Evolutionary conservation across 1,284 basidiomycete genomes (phyloP).

Genomic region (Anthracocystis walkeri): DNA sequence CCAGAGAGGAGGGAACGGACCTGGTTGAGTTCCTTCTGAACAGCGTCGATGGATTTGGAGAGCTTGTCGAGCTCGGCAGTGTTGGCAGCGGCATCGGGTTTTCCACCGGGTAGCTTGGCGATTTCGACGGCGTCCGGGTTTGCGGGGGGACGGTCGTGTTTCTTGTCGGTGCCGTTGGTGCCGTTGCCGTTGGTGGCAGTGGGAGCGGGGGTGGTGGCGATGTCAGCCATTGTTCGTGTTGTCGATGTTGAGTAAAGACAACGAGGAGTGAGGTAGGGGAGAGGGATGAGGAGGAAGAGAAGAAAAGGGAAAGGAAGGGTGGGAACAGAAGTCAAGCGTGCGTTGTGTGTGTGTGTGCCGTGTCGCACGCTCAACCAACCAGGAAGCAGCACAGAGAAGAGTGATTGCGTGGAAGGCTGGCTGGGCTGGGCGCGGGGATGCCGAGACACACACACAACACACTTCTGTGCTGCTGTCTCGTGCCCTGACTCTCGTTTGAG

Average conservation of each 20-base stretch:
- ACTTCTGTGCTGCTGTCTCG: not conserved
- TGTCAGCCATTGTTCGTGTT: constrained; percentile 41
- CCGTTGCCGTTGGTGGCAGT: constrained; percentile 11
- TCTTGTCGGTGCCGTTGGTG: constrained; percentile 23
- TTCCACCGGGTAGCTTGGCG: constrained; percentile 64
- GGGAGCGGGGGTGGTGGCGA: constrained; percentile 14
- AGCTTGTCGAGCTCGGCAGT: constrained; percentile 64
- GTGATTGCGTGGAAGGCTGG: constrained; percentile 33
- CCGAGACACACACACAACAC: constrained; percentile 14
- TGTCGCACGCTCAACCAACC: no score
- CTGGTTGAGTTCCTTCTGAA: constrained; percentile 71
- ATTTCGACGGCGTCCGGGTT: constrained; percentile 61
- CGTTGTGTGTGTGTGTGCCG: not conserved
- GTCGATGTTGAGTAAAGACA: not conserved
- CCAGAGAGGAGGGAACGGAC: constrained; percentile 77
- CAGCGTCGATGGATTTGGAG: constrained; percentile 60
- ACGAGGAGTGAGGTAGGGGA: not conserved
- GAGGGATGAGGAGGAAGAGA: not conserved
- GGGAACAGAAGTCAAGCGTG: not conserved
- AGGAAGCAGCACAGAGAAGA: not conserved
- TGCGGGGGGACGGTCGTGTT: constrained; percentile 41
- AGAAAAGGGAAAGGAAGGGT: not conserved
- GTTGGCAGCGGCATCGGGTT: constrained; percentile 64
- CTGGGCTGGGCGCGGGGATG: constrained; percentile 12
- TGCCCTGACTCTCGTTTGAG: not conserved